Evolutionary conservation across 2,329 filamentous ascomycete species (phyloP).

Genomic region (Diaporthe caulivora): DNA sequence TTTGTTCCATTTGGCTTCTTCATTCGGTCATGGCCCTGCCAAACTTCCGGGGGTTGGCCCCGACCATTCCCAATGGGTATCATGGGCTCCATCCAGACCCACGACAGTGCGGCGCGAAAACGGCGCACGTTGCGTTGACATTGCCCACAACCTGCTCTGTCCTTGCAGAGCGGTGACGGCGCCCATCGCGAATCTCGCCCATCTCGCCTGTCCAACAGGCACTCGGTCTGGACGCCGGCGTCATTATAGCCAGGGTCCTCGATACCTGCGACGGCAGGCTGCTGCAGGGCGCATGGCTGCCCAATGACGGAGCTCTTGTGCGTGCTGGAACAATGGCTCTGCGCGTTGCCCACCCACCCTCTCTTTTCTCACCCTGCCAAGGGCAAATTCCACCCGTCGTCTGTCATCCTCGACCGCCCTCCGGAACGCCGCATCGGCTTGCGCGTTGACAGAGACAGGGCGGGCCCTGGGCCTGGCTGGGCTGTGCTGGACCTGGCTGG

Average conservation of each 20-base stretch:
- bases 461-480: constrained; percentile 1
- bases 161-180: constrained; percentile 26
- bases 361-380: not conserved
- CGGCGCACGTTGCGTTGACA: constrained; percentile 36
- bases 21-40: constrained; percentile 1
- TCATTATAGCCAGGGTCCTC: constrained; percentile 34
- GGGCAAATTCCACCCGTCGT: constrained; percentile 27
- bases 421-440: constrained; percentile 33
- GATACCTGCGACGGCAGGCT: constrained; percentile 35
- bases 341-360: not conserved
- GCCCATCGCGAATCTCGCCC: constrained; percentile 22
- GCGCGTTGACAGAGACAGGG: constrained; percentile 17
- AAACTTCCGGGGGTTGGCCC: constrained; percentile 18
- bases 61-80: constrained; percentile 22
- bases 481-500: constrained; percentile 4
- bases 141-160: constrained; percentile 7
- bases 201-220: not conserved
- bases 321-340: constrained; percentile 21
- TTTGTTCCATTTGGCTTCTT: constrained; percentile 16
- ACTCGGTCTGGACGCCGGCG: constrained; percentile 10
- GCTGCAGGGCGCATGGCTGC: constrained; percentile 34
- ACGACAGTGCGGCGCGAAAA: constrained; percentile 34
- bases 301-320: constrained; percentile 29
- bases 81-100: constrained; percentile 26
- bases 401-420: constrained; percentile 19